Conservation (phyloP, 208 protist genomes). For the Phytomonas sp. region DNA sequence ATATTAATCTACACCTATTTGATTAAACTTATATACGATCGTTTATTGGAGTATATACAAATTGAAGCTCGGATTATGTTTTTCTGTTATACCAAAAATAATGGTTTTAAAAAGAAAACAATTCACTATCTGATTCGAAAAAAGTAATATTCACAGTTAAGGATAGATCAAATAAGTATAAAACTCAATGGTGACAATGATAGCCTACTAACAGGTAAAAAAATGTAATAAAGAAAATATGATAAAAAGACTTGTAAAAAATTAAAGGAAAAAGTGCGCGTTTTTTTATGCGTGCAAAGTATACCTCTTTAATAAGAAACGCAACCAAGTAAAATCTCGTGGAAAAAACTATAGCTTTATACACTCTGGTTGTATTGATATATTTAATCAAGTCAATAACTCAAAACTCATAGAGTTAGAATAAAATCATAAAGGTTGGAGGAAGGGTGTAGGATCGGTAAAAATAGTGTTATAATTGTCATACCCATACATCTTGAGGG, state of each 20-base stretch:
- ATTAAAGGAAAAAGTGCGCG: conserved; percentile 8
- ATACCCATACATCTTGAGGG: not conserved
- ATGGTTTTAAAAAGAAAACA: not conserved
- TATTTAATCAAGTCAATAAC: not conserved
- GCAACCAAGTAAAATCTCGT: not conserved
- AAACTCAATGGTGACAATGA: not conserved
- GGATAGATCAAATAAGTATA: not conserved
- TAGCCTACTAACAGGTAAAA: not conserved
- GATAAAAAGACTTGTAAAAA: conserved; percentile 9
- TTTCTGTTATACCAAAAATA: not conserved
- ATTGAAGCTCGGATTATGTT: not conserved
- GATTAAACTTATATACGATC: not conserved
- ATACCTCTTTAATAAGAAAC: not conserved
- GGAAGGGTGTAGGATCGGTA: not conserved
- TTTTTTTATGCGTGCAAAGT: not conserved
- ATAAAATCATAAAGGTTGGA: not conserved
- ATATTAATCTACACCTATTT: conserved; percentile 1
- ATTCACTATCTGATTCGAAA: not conserved
- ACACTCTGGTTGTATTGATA: not conserved
- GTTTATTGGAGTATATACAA: not conserved
- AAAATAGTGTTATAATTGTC: not conserved
- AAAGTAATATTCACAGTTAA: not conserved
- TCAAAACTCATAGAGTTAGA: not conserved
- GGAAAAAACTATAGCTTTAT: not conserved
- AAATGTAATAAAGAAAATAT: conserved; percentile 1